Percentiles rank a stretch among this genome's conserved stretches.
Evolutionary conservation across 495 filamentous ascomycete genomes (phyloP).

Genomic region (Trichoderma orchidacearum): DNA sequence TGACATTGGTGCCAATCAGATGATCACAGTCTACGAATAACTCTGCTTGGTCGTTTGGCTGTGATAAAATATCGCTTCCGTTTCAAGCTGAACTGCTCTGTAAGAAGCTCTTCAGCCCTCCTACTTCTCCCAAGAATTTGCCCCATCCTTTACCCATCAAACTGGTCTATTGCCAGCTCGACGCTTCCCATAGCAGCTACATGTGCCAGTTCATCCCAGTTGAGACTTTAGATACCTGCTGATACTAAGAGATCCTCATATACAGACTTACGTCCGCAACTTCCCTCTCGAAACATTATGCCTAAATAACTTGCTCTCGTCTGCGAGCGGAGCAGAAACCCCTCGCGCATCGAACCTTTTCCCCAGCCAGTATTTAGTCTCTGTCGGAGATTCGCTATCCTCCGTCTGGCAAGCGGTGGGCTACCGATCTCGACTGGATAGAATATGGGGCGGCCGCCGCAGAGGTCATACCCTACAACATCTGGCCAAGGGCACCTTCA

Average conservation of each 20-base stretch:
- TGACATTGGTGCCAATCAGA: too few species aligned
- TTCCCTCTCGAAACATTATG: neutral
- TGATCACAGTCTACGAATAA: neutral
- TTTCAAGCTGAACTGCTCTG: too few species aligned
- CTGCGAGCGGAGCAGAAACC: conserved; percentile 23
- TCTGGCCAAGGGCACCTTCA: conserved; percentile 51
- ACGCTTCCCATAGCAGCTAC: too few species aligned
- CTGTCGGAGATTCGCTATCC: conserved; percentile 65
- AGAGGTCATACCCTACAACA: conserved; percentile 65
- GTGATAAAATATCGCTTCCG: too few species aligned
- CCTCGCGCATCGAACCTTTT: conserved; percentile 30
- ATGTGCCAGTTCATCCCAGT: too few species aligned
- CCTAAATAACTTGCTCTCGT: conserved; percentile 5
- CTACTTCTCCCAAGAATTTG: too few species aligned
- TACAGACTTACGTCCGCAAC: too few species aligned
- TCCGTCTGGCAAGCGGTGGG: conserved; percentile 17
- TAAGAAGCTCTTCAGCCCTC: too few species aligned
- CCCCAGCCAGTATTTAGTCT: conserved; percentile 48
- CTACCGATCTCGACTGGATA: conserved; percentile 41
- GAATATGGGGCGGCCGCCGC: conserved; percentile 53
- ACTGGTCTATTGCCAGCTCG: too few species aligned
- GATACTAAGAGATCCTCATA: neutral
- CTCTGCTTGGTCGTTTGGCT: too few species aligned
- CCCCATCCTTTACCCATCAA: too few species aligned
- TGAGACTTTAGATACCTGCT: neutral